Conservation (phyloP, 805 yeast genomes). For the Candida ulmi region DNA sequence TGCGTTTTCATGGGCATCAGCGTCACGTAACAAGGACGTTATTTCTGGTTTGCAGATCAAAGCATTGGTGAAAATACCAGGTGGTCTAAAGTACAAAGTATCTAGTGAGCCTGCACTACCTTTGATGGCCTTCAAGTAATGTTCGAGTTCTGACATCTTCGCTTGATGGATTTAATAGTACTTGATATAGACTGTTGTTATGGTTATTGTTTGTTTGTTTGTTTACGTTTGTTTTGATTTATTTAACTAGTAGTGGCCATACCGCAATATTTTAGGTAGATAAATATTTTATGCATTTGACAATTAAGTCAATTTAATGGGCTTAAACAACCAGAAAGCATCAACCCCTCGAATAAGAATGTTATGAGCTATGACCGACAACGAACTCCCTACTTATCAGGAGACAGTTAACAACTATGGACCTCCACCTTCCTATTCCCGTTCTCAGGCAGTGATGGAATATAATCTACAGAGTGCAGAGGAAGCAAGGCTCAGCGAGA, state of each 20-base stretch:
- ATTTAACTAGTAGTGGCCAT: too few relatives aligned
- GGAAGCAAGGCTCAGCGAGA: constrained; percentile 5
- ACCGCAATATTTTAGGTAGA: too few relatives aligned
- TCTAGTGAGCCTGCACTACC: constrained; percentile 15
- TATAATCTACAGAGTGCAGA: neutral
- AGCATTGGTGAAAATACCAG: constrained; percentile 66
- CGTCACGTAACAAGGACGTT: constrained; percentile 54
- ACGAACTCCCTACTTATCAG: constrained; percentile 9
- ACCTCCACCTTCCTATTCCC: constrained; percentile 2
- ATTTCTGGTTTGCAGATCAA: constrained; percentile 46
- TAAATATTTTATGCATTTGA: too few relatives aligned
- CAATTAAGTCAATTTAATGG: too few relatives aligned
- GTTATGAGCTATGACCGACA: neutral
- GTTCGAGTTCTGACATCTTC: constrained; percentile 12
- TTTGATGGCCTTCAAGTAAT: constrained; percentile 8
- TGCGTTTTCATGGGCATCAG: constrained; percentile 45
- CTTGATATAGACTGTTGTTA: too few relatives aligned
- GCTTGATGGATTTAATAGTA: too few relatives aligned
- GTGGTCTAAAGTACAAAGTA: constrained; percentile 41
- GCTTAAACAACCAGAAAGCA: too few relatives aligned
- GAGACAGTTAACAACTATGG: constrained; percentile 5
- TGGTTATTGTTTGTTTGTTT: neutral
- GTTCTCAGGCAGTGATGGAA: neutral
- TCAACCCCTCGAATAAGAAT: too few relatives aligned
- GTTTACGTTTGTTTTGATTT: neutral